These are phyloP conservation scores for Colletotrichum tanaceti DNA, from an alignment of 2,329 filamentous ascomycete species.

Conservation along the genomic window DNA sequence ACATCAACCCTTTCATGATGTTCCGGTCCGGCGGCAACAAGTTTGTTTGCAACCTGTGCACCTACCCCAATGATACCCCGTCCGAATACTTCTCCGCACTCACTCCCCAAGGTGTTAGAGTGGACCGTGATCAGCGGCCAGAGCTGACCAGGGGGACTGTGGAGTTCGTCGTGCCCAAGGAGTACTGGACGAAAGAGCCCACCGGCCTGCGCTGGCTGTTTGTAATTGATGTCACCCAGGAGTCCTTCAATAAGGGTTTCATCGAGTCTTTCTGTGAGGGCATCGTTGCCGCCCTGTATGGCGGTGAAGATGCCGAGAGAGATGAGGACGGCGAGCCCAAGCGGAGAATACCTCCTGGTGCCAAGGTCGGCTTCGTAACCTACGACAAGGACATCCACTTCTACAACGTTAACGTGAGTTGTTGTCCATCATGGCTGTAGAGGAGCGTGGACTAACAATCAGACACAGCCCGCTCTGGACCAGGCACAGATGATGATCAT, in stretches of 20 bases:
- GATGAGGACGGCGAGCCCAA: constrained; percentile 65
- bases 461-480: constrained; percentile 73
- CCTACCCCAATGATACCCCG: constrained; percentile 93
- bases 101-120: constrained; percentile 84
- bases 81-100: constrained; percentile 94
- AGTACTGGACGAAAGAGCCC: constrained; percentile 97
- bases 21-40: constrained; percentile 95
- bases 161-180: constrained; percentile 96
- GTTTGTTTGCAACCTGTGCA: constrained; percentile 98
- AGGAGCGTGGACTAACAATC: constrained; percentile 14
- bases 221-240: constrained; percentile 91
- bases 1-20: constrained; percentile 99
- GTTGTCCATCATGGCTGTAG: neutral
- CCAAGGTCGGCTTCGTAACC: constrained; percentile 93
- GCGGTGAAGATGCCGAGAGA: constrained; percentile 67
- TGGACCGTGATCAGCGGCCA: constrained; percentile 88
- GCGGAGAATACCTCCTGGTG: constrained; percentile 76
- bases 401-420: constrained; percentile 88
- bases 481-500: constrained; percentile 98
- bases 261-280: constrained; percentile 91
- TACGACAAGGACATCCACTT: constrained; percentile 98
- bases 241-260: constrained; percentile 90
- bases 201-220: constrained; percentile 91
- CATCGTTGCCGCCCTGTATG: constrained; percentile 86
- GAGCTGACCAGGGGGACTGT: constrained; percentile 93